Evolutionary conservation across 371 early-diverging fungal genomes (phyloP), one percentile per base, ranked within the genome.

Genomic region (Syncephalis fuscata): DNA sequence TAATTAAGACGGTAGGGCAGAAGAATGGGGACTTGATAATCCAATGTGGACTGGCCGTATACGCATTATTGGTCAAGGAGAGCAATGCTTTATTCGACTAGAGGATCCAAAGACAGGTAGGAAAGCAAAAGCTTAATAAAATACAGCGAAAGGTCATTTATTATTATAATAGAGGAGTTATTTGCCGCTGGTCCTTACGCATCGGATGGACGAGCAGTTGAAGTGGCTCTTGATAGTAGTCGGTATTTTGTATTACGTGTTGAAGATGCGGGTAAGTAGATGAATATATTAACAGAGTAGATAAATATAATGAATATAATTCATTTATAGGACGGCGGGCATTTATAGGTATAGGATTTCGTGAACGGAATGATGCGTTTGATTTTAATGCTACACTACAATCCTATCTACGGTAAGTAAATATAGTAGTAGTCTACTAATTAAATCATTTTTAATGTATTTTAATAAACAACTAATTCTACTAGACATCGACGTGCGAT

Each of bases 321-420:
- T 17, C 16, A 22, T 5, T 51, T 17, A 44, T 50, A 68, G 72
- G 78, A n/a, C 72, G 77, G 17, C 85, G 85, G 60, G 90, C 91
- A 11, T 89, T 80, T 62, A 68, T 90, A 50, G 93, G 93, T 9
- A 63, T 92, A 53, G 93, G 93, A 2, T 89, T 92, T 56, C 67
- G 73, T 43, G 93, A 92, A 55, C 76, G 91, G 4, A 70, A 75
- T 25, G 78, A 78, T 57, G 83, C 93, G 1, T 92, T 92, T 67
- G 91, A 92, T 58, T 90, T 89, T 50, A 90, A 92, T 53, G 93
- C 90, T 5, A 80, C 88, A 1, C 59, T 92, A 8, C 90, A 90
- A 62, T 91, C 89, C 60, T 81, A 74, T 56, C 56, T 60, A 52
- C 78, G 76, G 82, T 80, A 62, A n/a, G n/a, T 53, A 61, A 40